Conservation (phyloP, 2,329 filamentous ascomycete species). For the Teratosphaeriaceae sp. region DNA sequence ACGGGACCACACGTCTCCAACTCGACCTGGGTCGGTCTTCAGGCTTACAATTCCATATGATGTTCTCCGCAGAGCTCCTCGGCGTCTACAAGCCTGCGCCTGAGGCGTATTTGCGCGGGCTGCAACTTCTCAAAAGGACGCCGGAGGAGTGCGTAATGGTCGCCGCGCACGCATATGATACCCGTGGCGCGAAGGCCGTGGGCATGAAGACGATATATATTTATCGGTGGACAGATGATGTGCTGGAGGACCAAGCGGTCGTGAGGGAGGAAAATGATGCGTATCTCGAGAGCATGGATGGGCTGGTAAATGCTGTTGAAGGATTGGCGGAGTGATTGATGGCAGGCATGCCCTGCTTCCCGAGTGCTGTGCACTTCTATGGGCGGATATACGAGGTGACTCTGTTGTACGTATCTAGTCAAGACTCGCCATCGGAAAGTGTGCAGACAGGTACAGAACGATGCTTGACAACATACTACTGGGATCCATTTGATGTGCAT, state of each 20-base stretch:
- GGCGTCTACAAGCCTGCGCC: slow-evolving; percentile 45
- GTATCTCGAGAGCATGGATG: slow-evolving; percentile 16
- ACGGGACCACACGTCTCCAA: slow-evolving; percentile 50
- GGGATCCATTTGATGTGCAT: too few species aligned
- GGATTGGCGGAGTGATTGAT: too few species aligned
- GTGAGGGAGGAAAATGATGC: slow-evolving; percentile 38
- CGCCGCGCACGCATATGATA: slow-evolving; percentile 50
- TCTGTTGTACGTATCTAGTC: too few species aligned
- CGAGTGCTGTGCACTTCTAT: too few species aligned
- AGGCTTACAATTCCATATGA: slow-evolving; percentile 43
- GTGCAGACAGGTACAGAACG: too few species aligned
- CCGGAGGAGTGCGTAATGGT: slow-evolving; percentile 48
- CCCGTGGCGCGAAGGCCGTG: slow-evolving; percentile 41
- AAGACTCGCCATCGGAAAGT: too few species aligned
- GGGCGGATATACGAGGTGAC: too few species aligned
- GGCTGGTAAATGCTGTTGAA: slow-evolving; percentile 5
- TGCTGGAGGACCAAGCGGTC: slow-evolving; percentile 35
- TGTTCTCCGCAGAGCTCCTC: slow-evolving; percentile 48
- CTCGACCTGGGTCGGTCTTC: slow-evolving; percentile 46
- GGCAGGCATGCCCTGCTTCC: too few species aligned
- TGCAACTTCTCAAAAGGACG: slow-evolving; percentile 39
- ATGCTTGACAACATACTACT: too few species aligned
- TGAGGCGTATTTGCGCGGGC: slow-evolving; percentile 40
- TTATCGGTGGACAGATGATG: slow-evolving; percentile 48
- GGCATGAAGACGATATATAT: slow-evolving; percentile 50